Conservation (phyloP, 1,284 basidiomycete species). For the Ceratobasidium papillatum region DNA sequence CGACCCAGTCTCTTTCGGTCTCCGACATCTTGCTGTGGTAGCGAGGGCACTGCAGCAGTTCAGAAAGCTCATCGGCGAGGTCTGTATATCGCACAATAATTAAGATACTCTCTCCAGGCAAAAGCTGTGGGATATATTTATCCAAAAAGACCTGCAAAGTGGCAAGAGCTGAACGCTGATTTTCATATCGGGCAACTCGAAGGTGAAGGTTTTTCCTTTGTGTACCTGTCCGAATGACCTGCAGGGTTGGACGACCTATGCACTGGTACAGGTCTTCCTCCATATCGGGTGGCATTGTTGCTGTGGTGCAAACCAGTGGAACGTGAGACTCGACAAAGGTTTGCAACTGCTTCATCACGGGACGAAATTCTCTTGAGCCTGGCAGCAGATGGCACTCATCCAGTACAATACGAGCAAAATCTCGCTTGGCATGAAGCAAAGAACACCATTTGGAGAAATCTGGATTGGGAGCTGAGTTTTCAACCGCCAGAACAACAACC, state of each 20-base stretch:
- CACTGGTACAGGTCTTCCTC: background rate
- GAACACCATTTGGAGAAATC: background rate
- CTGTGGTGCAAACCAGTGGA: background rate
- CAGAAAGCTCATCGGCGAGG: background rate
- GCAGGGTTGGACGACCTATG: background rate
- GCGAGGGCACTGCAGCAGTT: background rate
- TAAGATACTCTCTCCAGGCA: background rate
- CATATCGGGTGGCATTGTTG: background rate
- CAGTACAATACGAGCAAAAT: conserved; percentile 7
- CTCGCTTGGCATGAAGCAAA: no score
- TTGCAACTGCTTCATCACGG: background rate
- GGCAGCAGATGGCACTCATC: conserved; percentile 4
- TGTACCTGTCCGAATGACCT: background rate
- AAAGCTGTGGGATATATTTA: background rate
- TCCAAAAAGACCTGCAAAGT: background rate
- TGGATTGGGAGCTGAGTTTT: background rate
- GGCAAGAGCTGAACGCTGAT: background rate
- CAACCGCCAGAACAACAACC: background rate
- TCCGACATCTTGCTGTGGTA: background rate
- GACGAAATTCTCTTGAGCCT: background rate
- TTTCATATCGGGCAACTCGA: background rate
- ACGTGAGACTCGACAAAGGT: background rate
- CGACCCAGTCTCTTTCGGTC: background rate
- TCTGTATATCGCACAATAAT: background rate
- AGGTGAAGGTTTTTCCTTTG: conserved; percentile 3